phyloP scores from a whole-genome alignment of 2,329 filamentous ascomycete genomes.

The Aspergillus sojae region DNA sequence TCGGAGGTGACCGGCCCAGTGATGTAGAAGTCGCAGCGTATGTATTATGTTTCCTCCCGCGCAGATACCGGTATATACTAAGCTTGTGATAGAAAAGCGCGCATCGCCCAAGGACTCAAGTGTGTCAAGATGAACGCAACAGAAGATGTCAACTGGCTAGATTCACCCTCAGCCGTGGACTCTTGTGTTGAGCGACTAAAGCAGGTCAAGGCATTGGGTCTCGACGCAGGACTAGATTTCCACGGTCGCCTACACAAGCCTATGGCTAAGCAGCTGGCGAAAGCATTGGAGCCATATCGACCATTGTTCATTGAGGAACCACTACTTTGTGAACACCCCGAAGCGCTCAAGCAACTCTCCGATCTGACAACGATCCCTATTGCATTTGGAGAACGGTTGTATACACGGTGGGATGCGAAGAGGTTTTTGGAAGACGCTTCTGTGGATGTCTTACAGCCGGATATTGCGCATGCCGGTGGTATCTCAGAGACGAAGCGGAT shows the following conservation, averaged over 20 bases:
- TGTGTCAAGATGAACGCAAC: constrained; percentile 77
- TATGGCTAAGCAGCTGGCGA: constrained; percentile 78
- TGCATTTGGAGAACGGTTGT: constrained; percentile 71
- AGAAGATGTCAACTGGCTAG: constrained; percentile 74
- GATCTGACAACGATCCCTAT: constrained; percentile 64
- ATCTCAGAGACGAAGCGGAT: constrained; percentile 72
- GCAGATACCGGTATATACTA: background rate
- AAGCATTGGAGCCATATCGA: constrained; percentile 65
- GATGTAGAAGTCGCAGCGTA: constrained; percentile 63
- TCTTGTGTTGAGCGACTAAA: constrained; percentile 68
- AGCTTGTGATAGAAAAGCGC: constrained; percentile 40
- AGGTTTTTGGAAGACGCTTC: constrained; percentile 69
- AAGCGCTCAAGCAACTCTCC: constrained; percentile 65
- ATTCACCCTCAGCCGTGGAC: constrained; percentile 67
- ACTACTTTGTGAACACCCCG: constrained; percentile 68
- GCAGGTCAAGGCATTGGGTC: constrained; percentile 67
- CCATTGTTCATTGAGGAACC: constrained; percentile 78
- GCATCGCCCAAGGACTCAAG: constrained; percentile 44
- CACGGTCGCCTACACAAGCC: constrained; percentile 76
- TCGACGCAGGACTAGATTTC: constrained; percentile 76
- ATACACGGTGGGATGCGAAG: constrained; percentile 73
- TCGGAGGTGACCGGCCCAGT: constrained; percentile 70
- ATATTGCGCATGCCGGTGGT: constrained; percentile 71
- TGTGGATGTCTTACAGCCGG: constrained; percentile 73
- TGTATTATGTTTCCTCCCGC: background rate